A percentile compares a stretch with the other conserved stretches of the same genome.
These are phyloP conservation scores for Sporothrix schenckii DNA, from an alignment of 2,329 filamentous ascomycete species.

Conservation along the genomic window DNA sequence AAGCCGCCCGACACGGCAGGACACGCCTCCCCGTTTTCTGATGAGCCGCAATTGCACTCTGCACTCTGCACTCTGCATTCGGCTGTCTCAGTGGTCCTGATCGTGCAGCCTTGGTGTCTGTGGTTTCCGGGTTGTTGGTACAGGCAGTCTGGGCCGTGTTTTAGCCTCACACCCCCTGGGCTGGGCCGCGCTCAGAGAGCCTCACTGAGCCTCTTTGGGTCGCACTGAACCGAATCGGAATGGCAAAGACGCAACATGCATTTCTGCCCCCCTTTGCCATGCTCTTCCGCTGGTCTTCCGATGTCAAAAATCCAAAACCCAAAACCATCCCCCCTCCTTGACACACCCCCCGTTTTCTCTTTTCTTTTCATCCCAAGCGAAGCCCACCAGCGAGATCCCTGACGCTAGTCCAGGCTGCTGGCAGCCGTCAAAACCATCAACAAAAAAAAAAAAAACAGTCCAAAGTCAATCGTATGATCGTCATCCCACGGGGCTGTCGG, in stretches of 20 bases:
- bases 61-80: not conserved
- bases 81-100: not conserved
- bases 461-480: conserved; percentile 27
- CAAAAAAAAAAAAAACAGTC: not conserved
- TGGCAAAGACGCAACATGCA: not conserved
- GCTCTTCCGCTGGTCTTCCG: not conserved
- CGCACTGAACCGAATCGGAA: not conserved
- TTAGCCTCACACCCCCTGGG: conserved; percentile 14
- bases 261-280: not conserved
- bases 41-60: not conserved
- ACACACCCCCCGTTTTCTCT: conserved; percentile 4
- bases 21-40: not conserved
- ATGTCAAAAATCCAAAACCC: not conserved
- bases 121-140: conserved; percentile 6
- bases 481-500: not conserved
- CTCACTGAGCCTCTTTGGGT: not conserved
- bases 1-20: conserved; percentile 8
- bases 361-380: conserved; percentile 29
- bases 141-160: conserved; percentile 9
- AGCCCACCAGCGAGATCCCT: not conserved
- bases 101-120: too few relatives aligned
- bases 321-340: not conserved
- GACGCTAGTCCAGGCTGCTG: not conserved
- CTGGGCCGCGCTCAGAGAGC: not conserved
- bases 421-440: not conserved